Evolutionary conservation across 2,329 filamentous ascomycete genomes (phyloP).

Genomic region (Ascomycota sp.): DNA sequence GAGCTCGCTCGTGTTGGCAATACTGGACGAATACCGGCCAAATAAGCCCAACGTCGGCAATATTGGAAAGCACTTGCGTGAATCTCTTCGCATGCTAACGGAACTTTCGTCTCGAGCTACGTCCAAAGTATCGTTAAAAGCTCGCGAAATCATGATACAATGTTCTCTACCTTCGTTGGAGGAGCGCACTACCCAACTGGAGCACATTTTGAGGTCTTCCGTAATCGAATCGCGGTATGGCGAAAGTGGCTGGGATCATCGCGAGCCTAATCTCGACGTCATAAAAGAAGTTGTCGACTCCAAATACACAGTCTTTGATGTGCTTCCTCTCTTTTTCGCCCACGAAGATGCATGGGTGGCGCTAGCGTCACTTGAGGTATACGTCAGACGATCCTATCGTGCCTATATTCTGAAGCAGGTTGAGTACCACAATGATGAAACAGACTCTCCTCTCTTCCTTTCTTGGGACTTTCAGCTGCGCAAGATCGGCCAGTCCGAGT

Average conservation of each 20-base stretch:
- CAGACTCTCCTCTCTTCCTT: constrained; percentile 46
- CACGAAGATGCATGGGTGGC: constrained; percentile 90
- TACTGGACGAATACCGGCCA: constrained; percentile 83
- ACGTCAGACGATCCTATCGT: constrained; percentile 89
- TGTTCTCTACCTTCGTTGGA: constrained; percentile 90
- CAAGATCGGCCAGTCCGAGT: constrained; percentile 83
- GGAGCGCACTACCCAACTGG: constrained; percentile 90
- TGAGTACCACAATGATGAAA: constrained; percentile 71
- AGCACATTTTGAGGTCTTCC: constrained; percentile 89
- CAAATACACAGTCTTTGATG: constrained; percentile 95
- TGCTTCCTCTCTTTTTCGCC: constrained; percentile 83
- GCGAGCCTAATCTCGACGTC: constrained; percentile 72
- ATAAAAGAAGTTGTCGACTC: constrained; percentile 98
- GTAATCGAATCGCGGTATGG: constrained; percentile 95
- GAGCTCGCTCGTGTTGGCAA: constrained; percentile 80
- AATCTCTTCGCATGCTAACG: constrained; percentile 64
- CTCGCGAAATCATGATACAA: constrained; percentile 91
- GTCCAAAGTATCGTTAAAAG: constrained; percentile 92
- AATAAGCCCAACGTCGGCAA: constrained; percentile 84
- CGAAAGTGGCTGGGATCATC: constrained; percentile 90
- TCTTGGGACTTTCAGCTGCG: constrained; percentile 93
- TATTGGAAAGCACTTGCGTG: constrained; percentile 70
- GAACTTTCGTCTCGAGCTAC: constrained; percentile 65
- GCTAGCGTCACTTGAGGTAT: constrained; percentile 83
- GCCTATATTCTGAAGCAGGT: constrained; percentile 82